Percentiles rank a stretch among this genome's conserved stretches.
These are phyloP conservation scores for Penicilliopsis zonata DNA, from an alignment of 495 filamentous ascomycete genomes.

Conservation along the genomic window DNA sequence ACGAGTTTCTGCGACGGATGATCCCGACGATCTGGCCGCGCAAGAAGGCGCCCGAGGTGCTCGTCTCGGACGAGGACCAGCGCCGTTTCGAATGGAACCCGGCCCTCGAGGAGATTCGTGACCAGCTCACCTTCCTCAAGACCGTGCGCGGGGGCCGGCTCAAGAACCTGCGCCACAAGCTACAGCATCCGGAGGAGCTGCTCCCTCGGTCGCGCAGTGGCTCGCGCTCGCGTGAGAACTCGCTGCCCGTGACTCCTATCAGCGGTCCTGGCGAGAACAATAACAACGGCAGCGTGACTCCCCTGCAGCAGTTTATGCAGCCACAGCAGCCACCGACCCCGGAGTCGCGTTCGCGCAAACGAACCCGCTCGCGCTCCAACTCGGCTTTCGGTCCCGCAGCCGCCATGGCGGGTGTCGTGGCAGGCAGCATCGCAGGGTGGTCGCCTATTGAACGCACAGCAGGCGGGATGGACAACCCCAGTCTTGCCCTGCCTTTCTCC, in stretches of 20 bases:
- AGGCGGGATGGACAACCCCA: slow-evolving; percentile 38
- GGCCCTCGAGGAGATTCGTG: slow-evolving; percentile 54
- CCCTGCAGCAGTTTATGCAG: too few species aligned
- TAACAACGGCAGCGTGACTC: slow-evolving; percentile 31
- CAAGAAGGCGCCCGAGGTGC: slow-evolving; percentile 35
- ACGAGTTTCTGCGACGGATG: slow-evolving; percentile 44
- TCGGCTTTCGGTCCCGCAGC: slow-evolving; percentile 74
- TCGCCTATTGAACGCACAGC: slow-evolving; percentile 62
- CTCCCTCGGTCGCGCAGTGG: slow-evolving; percentile 61
- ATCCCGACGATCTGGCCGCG: slow-evolving; percentile 40
- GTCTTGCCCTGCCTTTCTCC: slow-evolving; percentile 37
- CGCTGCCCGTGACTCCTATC: slow-evolving; percentile 56
- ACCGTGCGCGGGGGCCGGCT: slow-evolving; percentile 73
- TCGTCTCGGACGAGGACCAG: slow-evolving; percentile 69
- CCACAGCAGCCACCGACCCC: slow-evolving; percentile 53
- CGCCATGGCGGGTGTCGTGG: slow-evolving; percentile 76
- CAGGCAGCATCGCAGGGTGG: slow-evolving; percentile 79
- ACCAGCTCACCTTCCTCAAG: slow-evolving; percentile 67
- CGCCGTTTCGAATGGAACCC: slow-evolving; percentile 53
- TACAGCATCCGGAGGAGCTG: slow-evolving; percentile 68
- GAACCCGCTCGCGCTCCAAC: slow-evolving; percentile 73
- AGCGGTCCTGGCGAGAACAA: too few species aligned
- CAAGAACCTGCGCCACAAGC: slow-evolving; percentile 72
- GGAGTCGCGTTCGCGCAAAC: slow-evolving; percentile 58
- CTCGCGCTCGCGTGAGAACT: slow-evolving; percentile 61